Base-by-base conservation (phyloP, 805 yeast species). In the Tetrapisispora fleetii region DNA sequence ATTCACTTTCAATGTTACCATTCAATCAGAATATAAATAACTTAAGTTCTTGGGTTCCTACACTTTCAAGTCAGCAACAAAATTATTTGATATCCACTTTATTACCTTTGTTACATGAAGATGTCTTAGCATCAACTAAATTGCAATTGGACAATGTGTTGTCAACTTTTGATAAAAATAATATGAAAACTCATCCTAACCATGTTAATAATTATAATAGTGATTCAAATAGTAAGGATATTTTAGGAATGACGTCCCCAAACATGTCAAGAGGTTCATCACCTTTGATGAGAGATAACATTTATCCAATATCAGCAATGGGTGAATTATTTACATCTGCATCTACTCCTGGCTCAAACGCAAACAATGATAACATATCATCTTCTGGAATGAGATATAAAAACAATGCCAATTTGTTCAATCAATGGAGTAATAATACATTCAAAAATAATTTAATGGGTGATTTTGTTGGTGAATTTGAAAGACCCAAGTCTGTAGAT, bases 41-140 rank as follows among this genome's bases (percentile, higher is more conserved):
- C 52, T 67, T 76, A 53, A 70, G 76, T 52, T 68, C 67, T 51
- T 78, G 81, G 81, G 67, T 77, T 51, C 71, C 71, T 46, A 68
- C 67, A 53, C 67, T 80, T 60, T 69, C 67, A 43, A 71, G 76
- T n/a, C 71, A 70, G 42, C 82, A 79, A 52, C 77, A 71, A 54
- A 67, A 75, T 48, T 67, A 75, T 45, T 74, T 78, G 63, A 69
- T 78, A 50, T 83, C 79, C 55, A 74, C 77, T 58, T 63, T 79
- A 60, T 67, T 80, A 50, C 66, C 72, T 43, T 68, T 69, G 50
- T 63, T 79, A 54, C 74, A 78, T 9, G 73, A 75, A 48, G 83
- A 79, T 53, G 73, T 75, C 16, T 61, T 78, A 52, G 65, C 71
- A 35, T 69, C 77, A 45, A 74, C 79, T 48, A 75, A 72, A 58